Evolutionary conservation across 192 early-diverging fungal species (phyloP), one percentile per base, ranked within the genome.

Genomic region (Umbelopsis sp.): DNA sequence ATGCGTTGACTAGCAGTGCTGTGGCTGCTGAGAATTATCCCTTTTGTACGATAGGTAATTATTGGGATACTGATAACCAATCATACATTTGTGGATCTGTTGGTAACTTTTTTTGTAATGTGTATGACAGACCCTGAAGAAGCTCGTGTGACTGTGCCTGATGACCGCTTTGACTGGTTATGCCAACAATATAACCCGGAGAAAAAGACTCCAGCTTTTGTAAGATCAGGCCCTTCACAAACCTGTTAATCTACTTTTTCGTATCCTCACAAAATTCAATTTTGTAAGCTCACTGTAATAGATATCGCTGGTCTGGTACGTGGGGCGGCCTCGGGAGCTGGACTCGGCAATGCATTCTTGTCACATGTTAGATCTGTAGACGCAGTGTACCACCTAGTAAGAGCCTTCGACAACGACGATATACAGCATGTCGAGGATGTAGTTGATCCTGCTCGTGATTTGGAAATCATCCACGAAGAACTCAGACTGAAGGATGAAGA

Each of bases 251-350:
- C 15, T 27, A 30, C 27, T 30, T 30, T 47, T 12, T 13, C 0
- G 9, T 11, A 47, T 37, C 11, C 16, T 18, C 45, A 22, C 25
- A 55, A 15, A 4, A 20, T 52, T 35, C 22, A 30, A 1, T 35
- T 30, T 16, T 41, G 20, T 12, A 92, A 87, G 83, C 87, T 99
- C 69, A 94, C 95, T 4, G 91, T 95, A 46, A 95, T 93, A 68
- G 97, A 99, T 82, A 99, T 99, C 84, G 97, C 97, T 70, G 97
- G 97, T 21, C 85, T 99, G 46, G 95, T 99, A n/a, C 96, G 94
- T 82, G 94, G 94, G 68, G 93, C 93, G 35, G 75, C 91, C 16
- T 80, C 84, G 12, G 93, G 93, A 37, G 88, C 85, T 48, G 93
- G 93, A 25, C 81, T 94, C 46, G 92, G 97, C 66, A 99, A 99